phyloP scores from a whole-genome alignment of 164 flowering plant genomes.

The Magnolia kwangsiensis region DNA sequence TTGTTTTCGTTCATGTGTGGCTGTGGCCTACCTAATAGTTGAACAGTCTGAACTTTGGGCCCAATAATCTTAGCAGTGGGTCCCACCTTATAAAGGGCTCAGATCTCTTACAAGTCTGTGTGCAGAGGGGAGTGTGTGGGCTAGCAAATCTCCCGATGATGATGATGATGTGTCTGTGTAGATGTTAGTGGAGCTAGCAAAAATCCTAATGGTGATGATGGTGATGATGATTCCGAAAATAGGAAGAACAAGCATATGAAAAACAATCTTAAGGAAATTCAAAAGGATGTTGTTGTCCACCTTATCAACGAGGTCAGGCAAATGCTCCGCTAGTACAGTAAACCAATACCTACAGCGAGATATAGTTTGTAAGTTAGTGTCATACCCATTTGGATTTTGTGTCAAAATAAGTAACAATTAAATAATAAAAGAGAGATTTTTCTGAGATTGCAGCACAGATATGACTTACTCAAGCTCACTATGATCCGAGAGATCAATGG shows the following conservation, averaged over 20 bases:
- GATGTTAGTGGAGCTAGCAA: background rate
- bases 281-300: slow-evolving; percentile 30
- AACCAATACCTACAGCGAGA: slow-evolving; percentile 80
- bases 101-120: background rate
- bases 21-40: background rate
- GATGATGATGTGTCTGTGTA: background rate
- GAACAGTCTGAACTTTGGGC: background rate
- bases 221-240: background rate
- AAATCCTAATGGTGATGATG: background rate
- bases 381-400: background rate
- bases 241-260: background rate
- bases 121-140: background rate
- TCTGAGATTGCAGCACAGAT: background rate
- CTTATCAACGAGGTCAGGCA: slow-evolving; percentile 97
- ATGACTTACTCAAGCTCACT: slow-evolving; percentile 83
- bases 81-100: background rate
- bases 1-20: background rate
- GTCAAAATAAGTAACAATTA: background rate
- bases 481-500: slow-evolving; percentile 85
- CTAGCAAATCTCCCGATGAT: background rate
- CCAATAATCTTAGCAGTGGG: background rate
- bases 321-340: slow-evolving; percentile 78
- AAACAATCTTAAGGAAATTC: background rate
- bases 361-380: slow-evolving; percentile 13
- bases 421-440: background rate